Evolutionary conservation across 208 protist species (phyloP), one percentile per base, ranked within the genome.

Genomic region (Acanthamoeba healyi): DNA sequence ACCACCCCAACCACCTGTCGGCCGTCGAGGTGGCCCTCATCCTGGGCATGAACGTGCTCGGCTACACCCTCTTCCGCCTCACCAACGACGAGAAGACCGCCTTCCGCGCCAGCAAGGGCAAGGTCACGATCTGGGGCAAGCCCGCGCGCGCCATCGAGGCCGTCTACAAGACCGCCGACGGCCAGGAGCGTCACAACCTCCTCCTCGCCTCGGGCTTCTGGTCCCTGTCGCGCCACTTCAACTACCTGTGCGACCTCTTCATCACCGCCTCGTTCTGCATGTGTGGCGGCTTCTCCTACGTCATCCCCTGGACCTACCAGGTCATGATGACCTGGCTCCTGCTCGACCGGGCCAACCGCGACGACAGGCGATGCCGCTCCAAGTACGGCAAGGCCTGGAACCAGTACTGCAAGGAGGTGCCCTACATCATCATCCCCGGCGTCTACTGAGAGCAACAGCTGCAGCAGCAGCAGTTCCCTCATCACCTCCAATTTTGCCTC

Each of bases 141-240:
- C 22, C 34, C 36, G 56, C 96, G 12, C 96, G 97, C 63, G 95
- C 96, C 32, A 97, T 99, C 96, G 94, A 97, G 82, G 99, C 98
- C 38, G 97, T 88, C 40, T 95, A 95, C 86, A 89, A n/a, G 29
- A 97, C 96, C 32, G 88, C 51, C 54, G 90, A 96, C 38, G 96
- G 96, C 22, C 24, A 95, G 24, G 49, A 94, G 36, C 72, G 81
- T 70, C 94, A 92, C 61, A 96, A 79, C 24, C 87, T 88, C 9
- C 98, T 99, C 26, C 95, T 99, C 77, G 97, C 98, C 54, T 99
- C 98, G 14, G 98, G 99, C 93, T 99, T 97, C 94, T 99, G 99
- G 99, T 99, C 98, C 72, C 95, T 99, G 34, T 98, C 98, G 90
- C 97, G 98, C 34, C 98, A 99, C 96, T 98, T 99, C 22, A 99